Percentiles rank a stretch among this genome's conserved stretches.
Conservation (phyloP, 345 rosid genomes). For the Heritiera littoralis region DNA sequence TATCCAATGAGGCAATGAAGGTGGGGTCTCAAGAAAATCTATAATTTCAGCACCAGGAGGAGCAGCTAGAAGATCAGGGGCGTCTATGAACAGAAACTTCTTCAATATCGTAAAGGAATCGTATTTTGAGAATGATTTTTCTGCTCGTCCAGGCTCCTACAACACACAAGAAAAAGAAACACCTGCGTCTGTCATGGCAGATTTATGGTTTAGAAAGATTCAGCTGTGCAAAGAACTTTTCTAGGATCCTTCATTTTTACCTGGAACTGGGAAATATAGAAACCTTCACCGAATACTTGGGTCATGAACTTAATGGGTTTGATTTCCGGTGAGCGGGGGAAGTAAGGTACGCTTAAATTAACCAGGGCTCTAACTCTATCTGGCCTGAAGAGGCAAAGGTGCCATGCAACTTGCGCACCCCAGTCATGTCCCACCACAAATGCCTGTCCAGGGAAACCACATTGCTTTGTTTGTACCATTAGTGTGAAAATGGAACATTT, state of each 20-base stretch:
- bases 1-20: slow-evolving; percentile 31
- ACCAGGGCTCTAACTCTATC: slow-evolving; percentile 37
- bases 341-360: slow-evolving; percentile 26
- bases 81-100: slow-evolving; percentile 31
- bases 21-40: slow-evolving; percentile 36
- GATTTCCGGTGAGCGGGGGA: slow-evolving; percentile 21
- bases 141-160: slow-evolving; percentile 31
- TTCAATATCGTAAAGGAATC: slow-evolving; percentile 30
- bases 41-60: slow-evolving; percentile 29
- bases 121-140: slow-evolving; percentile 27
- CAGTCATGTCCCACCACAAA: slow-evolving; percentile 32
- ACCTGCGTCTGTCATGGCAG: neutral
- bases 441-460: slow-evolving; percentile 23
- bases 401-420: slow-evolving; percentile 31
- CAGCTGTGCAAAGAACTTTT: neutral
- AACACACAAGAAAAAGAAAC: no score
- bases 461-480: neutral
- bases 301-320: slow-evolving; percentile 16
- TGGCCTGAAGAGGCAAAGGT: slow-evolving; percentile 38
- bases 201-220: neutral
- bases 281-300: slow-evolving; percentile 25
- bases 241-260: no score
- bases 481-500: neutral
- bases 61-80: slow-evolving; percentile 32
- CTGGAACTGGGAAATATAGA: neutral